Percentiles rank a stretch among this genome's conserved stretches.
Conservation (phyloP, 1,284 basidiomycete species). For the Apiotrichum siamense region DNA sequence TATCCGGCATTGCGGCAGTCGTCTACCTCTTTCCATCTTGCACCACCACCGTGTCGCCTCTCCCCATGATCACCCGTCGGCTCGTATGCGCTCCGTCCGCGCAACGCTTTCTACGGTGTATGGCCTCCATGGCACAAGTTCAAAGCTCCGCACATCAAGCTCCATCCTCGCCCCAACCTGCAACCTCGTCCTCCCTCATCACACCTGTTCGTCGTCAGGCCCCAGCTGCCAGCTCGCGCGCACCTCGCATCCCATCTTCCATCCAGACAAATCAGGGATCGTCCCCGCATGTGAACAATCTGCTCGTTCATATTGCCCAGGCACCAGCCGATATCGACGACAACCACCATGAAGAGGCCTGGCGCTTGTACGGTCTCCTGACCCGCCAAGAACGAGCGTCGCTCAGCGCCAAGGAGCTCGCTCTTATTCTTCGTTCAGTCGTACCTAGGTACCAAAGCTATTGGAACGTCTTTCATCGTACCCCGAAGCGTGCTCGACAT, state of each 20-base stretch:
- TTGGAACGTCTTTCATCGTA: not conserved
- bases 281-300: not conserved
- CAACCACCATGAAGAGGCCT: not conserved
- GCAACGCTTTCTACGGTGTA: slow-evolving; percentile 3
- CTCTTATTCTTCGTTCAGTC: slow-evolving; percentile 7
- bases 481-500: not conserved
- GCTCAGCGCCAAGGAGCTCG: slow-evolving; percentile 5
- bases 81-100: slow-evolving; percentile 11
- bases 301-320: not conserved
- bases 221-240: no score
- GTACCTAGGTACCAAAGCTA: slow-evolving; percentile 12
- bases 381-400: slow-evolving; percentile 1
- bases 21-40: not conserved
- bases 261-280: no score
- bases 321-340: not conserved
- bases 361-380: slow-evolving; percentile 1
- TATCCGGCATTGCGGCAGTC: not conserved
- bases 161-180: no score
- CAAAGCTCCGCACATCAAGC: no score
- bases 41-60: not conserved
- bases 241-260: no score
- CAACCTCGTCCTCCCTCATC: not conserved
- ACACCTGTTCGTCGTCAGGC: no score
- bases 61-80: slow-evolving; percentile 10
- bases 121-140: slow-evolving; percentile 4